Conservation (phyloP, 805 yeast species). For the Lipomyces spencermartinsiae region DNA sequence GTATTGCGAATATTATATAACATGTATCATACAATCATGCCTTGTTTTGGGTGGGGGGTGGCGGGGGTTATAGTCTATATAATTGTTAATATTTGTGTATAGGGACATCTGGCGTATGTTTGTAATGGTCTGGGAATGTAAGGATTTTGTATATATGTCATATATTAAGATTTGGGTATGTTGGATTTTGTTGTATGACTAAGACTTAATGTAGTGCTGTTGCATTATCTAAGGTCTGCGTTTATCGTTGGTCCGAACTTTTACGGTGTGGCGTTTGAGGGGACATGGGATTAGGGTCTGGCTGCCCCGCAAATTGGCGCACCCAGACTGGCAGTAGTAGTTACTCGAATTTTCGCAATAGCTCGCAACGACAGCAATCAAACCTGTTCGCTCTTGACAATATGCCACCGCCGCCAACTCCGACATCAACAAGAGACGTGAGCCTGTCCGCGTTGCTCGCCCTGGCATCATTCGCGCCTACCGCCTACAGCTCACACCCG, state of each 20-base stretch:
- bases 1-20: constrained; percentile 33
- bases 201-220: background rate
- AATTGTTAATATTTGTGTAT: background rate
- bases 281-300: no score
- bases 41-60: no score
- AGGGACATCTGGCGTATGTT: background rate
- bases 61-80: no score
- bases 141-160: background rate
- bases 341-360: no score
- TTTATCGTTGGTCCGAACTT: no score
- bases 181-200: background rate
- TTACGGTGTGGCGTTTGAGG: no score
- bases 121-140: background rate
- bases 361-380: no score
- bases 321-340: no score
- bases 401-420: background rate
- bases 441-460: background rate
- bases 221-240: no score
- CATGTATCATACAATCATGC: constrained; percentile 1
- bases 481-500: no score
- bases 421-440: background rate
- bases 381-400: background rate
- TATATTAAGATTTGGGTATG: background rate
- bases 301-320: no score
- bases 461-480: background rate